Evolutionary conservation across 352 stramenopile species (phyloP), one percentile per base, ranked within the genome.

Genomic region (Phytopythium vexans): DNA sequence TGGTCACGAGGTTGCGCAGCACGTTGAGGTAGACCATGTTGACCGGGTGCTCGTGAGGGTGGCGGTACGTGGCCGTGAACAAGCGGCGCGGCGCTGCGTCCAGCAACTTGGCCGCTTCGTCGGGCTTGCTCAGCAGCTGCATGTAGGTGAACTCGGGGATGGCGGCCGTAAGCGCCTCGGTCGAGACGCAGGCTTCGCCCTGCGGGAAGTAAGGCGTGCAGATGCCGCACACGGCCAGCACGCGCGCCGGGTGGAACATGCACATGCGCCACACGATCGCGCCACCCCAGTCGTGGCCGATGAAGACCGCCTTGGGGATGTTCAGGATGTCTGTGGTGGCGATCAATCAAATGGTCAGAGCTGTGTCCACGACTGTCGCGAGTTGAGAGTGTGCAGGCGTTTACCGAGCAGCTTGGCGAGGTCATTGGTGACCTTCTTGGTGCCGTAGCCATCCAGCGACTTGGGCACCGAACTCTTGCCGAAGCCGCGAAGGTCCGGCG

Each of bases 211-310:
- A 89, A 10, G 82, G 77, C 32, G 82, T 92, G 64, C 77, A 89
- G n/a, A 92, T 55, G 14, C 76, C 69, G 14, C 64, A 71, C 0
- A 86, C 72, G 0, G 72, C 77, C 27, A 82, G 38, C 33, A 89
- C 74, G 6, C 81, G 77, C 21, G 72, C 16, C 11, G 77, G 74
- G 50, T 88, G 71, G 62, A 82, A 87, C 7, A 86, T 64, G 12
- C 69, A 85, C 69, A 92, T 86, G 56, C 70, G 75, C 74, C 74
- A 92, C 32, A 85, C 76, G 50, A 80, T 70, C 10, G 61, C 59
- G 15, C 77, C 81, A 50, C 81, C 81, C 81, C 81, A 91, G 51
- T 91, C 77, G 54, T 91, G 81, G 39, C 81, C 81, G 43, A 87
- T 73, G 42, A 92, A 81, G 45, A 89, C 79, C 9, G 74, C 76